Evolutionary conservation across 179 eudicot species (phyloP).

Genomic region (Silene noctiflora): DNA sequence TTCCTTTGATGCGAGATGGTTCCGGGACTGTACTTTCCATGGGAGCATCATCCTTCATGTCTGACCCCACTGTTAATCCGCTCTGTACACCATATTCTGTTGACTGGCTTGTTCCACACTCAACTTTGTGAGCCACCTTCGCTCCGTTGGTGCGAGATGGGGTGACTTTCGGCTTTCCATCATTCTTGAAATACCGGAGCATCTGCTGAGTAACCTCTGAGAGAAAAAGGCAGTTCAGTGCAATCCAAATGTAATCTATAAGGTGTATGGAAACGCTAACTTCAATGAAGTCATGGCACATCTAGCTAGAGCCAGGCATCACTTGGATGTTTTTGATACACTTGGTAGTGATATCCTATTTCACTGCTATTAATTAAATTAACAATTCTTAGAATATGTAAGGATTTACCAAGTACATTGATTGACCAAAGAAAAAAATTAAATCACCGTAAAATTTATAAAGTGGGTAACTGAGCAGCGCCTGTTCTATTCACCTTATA

Average conservation of each 20-base stretch:
- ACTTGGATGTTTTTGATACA: not conserved
- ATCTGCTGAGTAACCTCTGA: conserved; percentile 59
- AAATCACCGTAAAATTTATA: not conserved
- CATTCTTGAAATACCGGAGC: conserved; percentile 40
- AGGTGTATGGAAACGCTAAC: not conserved
- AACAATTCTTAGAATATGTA: not conserved
- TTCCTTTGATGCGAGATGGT: conserved; percentile 17
- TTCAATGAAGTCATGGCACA: not conserved
- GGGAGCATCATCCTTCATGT: conserved; percentile 11
- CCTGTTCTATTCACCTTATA: not conserved
- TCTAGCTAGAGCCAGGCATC: not conserved
- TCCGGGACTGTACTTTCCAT: conserved; percentile 4
- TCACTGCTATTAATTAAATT: not conserved
- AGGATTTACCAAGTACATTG: not conserved
- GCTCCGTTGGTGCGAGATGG: conserved; percentile 18
- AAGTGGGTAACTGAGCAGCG: not conserved
- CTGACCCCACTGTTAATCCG: conserved; percentile 16
- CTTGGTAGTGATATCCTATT: not conserved
- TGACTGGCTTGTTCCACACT: conserved; percentile 26
- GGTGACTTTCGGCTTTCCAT: conserved; percentile 32
- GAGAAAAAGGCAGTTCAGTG: conserved; percentile 10
- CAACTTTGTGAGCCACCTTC: conserved; percentile 24
- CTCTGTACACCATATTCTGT: conserved; percentile 28
- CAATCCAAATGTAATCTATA: not conserved
- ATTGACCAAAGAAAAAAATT: not conserved